Evolutionary conservation across 805 yeast species (phyloP).

Genomic region (Candida krabiensis): DNA sequence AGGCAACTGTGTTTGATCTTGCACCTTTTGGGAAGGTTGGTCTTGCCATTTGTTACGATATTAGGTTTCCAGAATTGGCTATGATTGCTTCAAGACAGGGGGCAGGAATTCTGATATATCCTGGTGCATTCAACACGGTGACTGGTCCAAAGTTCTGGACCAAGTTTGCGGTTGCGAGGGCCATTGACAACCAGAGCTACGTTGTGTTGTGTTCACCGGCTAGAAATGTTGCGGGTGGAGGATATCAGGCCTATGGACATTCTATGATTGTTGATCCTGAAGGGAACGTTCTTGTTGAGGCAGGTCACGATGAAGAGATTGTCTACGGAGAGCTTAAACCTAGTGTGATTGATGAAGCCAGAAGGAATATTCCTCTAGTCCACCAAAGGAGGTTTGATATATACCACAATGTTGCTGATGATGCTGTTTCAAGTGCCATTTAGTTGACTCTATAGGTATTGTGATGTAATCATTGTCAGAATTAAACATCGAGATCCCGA

Average conservation of each 20-base stretch:
- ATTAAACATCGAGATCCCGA: too few relatives aligned
- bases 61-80: constrained; percentile 79
- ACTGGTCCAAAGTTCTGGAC: constrained; percentile 88
- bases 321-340: constrained; percentile 75
- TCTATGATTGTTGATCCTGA: constrained; percentile 62
- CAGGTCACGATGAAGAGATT: constrained; percentile 77
- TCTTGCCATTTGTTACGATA: constrained; percentile 81
- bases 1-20: constrained; percentile 73
- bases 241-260: constrained; percentile 69
- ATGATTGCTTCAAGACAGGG: constrained; percentile 64
- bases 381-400: constrained; percentile 72
- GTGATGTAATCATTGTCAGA: too few relatives aligned
- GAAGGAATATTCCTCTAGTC: constrained; percentile 68
- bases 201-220: constrained; percentile 88
- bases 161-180: constrained; percentile 67
- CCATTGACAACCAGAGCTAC: constrained; percentile 72
- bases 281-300: constrained; percentile 64
- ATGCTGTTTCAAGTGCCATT: constrained; percentile 22
- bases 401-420: constrained; percentile 43
- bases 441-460: too few relatives aligned
- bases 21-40: constrained; percentile 73
- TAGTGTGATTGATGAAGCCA: constrained; percentile 51
- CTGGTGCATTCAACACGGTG: constrained; percentile 82
- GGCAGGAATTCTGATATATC: constrained; percentile 75
- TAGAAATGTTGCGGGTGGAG: constrained; percentile 54